Base-by-base conservation (phyloP, 352 stramenopile species). In the Phytophthora rubi region DNA sequence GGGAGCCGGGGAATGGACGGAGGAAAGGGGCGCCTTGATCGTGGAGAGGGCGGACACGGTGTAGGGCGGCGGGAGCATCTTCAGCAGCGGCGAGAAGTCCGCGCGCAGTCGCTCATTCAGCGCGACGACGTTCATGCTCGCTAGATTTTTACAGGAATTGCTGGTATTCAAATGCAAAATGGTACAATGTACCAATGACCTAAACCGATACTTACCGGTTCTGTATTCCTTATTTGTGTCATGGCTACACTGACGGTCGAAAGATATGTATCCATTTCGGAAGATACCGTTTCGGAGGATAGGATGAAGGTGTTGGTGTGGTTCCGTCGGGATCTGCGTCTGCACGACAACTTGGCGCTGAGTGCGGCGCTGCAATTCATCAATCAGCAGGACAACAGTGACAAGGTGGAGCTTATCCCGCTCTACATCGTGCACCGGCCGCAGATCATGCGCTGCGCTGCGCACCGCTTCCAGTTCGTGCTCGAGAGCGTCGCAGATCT, bases 291-390 rank as follows among this genome's bases (percentile, higher is more conserved):
- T 21, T 26, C 23, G 23, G 23, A 26, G 18, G 18, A 21, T 21
- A 21, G 23, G 35, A 73, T 75, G 37, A 70, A 65, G 32, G 65
- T 77, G 30, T 71, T 93, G 39, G 67, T 93, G 45, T 99, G 97
- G 97, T 99, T 99, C 73, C 91, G 97, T 4, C 98, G 98, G 64
- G 94, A 97, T 59, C 73, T 99, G 62, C 83, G 97, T 56, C 75
- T 99, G 54, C 93, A 99, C 75, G 97, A 99, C 80, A 99, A 99
- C 76, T 84, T 97, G 28, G 89, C 90, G 53, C 79, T 99, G 15
- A 67, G 93, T n/a, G 83, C 88, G 37, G 92, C 93, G 35, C 75
- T 93, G 39, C 48, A 88, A 33, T 69, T 71, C 35, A 57, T 83
- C 18, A 58, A 64, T 6, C 37, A 54, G 28, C 35, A 62, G n/a